Base-by-base conservation (phyloP, 352 stramenopile species). In the Phytophthora hybrid region DNA sequence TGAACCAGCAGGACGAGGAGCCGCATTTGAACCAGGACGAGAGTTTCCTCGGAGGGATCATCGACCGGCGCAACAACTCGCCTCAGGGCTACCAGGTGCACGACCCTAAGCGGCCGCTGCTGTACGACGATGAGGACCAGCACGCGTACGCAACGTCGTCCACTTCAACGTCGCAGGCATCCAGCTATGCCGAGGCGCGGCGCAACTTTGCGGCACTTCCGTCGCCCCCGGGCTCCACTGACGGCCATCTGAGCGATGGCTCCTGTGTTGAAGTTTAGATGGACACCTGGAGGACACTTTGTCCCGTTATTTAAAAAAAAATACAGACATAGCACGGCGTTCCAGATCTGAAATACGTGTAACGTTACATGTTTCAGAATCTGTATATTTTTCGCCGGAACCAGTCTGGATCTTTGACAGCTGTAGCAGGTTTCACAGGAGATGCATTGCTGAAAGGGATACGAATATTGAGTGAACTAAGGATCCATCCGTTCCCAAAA, bases 1-100 rank as follows among this genome's bases (percentile, higher is more conserved):
- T 94, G 55, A 92, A 95, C 74, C 85, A 93, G 66, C 85, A 93
- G 66, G 81, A 91, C 64, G 84, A 90, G 46, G 67, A 84, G 66
- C 60, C 69, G 14, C 39, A 69, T 41, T 56, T 74, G 58, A 61
- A 67, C 66, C 53, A 72, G 14, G 66, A 79, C 61, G 62, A 80
- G 14, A 41, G 66, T 10, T 79, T 75, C 21, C 49, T 84, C 1
- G 72, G 71, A 13, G 69, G 63, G 4, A 61, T 81, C 23, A 74
- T 85, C 16, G 78, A 86, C 57, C 73, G 73, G 10, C 58, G 57
- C 16, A 41, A 29, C 19, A 62, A 60, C n/a, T 68, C 59, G n/a
- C 46, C 74, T 3, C 67, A 63, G 8, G 46, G 21, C 3, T 80
- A 75, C n/a, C 63, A 71, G 41, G 62, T 54, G 23, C 77, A 91